Conservation (phyloP, 108 stramenopile genomes). For the Cylindrotheca fusiformis region DNA sequence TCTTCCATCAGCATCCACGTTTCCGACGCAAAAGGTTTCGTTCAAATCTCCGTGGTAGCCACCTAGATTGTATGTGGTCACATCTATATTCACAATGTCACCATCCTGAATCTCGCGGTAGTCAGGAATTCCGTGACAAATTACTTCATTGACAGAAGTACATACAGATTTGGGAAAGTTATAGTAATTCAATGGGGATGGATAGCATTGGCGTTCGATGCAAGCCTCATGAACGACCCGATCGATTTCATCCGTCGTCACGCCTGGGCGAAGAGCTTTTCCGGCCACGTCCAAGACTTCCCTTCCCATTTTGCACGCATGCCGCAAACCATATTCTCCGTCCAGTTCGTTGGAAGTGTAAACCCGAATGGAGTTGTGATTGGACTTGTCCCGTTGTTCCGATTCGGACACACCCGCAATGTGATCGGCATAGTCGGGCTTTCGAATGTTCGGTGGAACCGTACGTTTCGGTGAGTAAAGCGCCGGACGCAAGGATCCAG, state of each 20-base stretch:
- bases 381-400: constrained; percentile 71
- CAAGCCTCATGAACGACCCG: constrained; percentile 89
- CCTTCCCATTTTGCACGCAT: constrained; percentile 91
- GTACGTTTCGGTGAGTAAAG: constrained; percentile 60
- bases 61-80: constrained; percentile 85
- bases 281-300: constrained; percentile 95
- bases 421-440: constrained; percentile 84
- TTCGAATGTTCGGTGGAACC: constrained; percentile 58
- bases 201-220: constrained; percentile 93
- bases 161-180: constrained; percentile 97
- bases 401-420: constrained; percentile 59
- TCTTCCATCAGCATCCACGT: constrained; percentile 81
- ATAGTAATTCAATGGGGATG: constrained; percentile 97
- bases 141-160: constrained; percentile 96
- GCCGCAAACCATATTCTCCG: constrained; percentile 80
- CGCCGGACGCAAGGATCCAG: constrained; percentile 70
- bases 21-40: constrained; percentile 95
- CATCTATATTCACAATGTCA: constrained; percentile 97
- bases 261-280: constrained; percentile 83
- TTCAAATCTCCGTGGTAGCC: constrained; percentile 98
- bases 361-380: constrained; percentile 68
- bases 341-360: constrained; percentile 85
- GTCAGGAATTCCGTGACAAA: constrained; percentile 95
- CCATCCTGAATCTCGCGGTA: constrained; percentile 91
- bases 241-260: constrained; percentile 99